Conservation (phyloP, 306 rosid species). For the Macrotyloma uniflorum region DNA sequence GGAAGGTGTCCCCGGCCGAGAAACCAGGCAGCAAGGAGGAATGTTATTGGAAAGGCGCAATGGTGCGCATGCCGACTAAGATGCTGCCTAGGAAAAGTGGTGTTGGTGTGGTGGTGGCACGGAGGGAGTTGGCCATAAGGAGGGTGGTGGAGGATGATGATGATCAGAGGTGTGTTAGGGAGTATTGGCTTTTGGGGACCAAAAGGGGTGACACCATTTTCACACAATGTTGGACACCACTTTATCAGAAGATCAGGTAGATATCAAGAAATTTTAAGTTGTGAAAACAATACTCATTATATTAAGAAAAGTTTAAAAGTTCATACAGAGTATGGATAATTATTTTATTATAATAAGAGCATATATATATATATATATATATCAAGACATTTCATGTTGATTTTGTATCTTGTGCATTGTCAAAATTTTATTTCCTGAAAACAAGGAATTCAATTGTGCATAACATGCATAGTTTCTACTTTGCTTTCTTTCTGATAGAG, state of each 20-base stretch:
- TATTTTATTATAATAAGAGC: not conserved
- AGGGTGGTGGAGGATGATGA: conserved; percentile 63
- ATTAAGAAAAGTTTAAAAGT: not conserved
- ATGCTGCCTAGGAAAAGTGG: conserved; percentile 61
- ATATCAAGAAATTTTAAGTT: not conserved
- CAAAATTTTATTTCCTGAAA: conserved; percentile 8
- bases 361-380: not conserved
- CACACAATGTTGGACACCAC: conserved; percentile 83
- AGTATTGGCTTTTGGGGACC: conserved; percentile 55
- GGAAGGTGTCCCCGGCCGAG: conserved; percentile 40
- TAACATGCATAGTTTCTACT: conserved; percentile 3
- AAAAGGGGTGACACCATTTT: conserved; percentile 72
- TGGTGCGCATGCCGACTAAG: conserved; percentile 59
- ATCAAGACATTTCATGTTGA: conserved; percentile 23
- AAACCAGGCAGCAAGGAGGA: conserved; percentile 42
- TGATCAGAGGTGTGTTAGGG: conserved; percentile 49
- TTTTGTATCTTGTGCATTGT: conserved; percentile 13
- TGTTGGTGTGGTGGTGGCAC: conserved; percentile 23
- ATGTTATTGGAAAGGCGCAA: conserved; percentile 44
- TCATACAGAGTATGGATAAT: not conserved
- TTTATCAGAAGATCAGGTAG: conserved; percentile 60
- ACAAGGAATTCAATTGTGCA: not conserved
- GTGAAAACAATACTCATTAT: not conserved
- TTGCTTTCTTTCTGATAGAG: too few relatives aligned
- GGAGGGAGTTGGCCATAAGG: conserved; percentile 73